phyloP scores from a whole-genome alignment of 768 basidiomycete genomes.

The Panellus pusillus region DNA sequence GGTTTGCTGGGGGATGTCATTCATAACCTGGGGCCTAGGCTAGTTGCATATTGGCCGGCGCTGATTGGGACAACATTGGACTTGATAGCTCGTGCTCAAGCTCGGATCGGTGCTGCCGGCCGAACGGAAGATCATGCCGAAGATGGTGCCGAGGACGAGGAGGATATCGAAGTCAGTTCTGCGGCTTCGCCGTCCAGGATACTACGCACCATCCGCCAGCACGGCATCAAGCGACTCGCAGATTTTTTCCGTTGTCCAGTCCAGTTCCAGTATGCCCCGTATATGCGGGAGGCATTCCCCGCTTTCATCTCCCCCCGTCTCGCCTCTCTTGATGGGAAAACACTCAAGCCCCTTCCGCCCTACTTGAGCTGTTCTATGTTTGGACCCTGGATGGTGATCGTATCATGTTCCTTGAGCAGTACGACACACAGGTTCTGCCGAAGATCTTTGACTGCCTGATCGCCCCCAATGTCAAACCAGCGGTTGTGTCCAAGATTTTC shows the following conservation, averaged over 20 bases:
- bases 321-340: constrained; percentile 75
- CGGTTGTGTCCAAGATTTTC: constrained; percentile 77
- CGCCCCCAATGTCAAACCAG: constrained; percentile 82
- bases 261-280: constrained; percentile 73
- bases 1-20: constrained; percentile 83
- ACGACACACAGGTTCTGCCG: constrained; percentile 66
- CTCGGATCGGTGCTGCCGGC: constrained; percentile 41
- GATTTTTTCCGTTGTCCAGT: constrained; percentile 84
- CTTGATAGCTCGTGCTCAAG: constrained; percentile 66
- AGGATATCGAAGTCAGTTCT: constrained; percentile 31
- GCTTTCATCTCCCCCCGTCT: constrained; percentile 84
- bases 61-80: constrained; percentile 70
- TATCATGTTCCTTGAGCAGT: constrained; percentile 64
- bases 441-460: constrained; percentile 82
- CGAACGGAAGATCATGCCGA: constrained; percentile 39
- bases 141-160: constrained; percentile 30
- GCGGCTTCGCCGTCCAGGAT: constrained; percentile 36
- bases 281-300: constrained; percentile 64
- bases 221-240: constrained; percentile 81
- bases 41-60: constrained; percentile 70
- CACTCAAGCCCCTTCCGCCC: constrained; percentile 85
- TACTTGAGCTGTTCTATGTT: constrained; percentile 80
- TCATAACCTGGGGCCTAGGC: constrained; percentile 74
- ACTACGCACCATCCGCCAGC: constrained; percentile 69
- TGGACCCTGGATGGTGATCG: constrained; percentile 68